These are phyloP conservation scores for Cercophora scortea DNA, from an alignment of 495 filamentous ascomycete genomes.

Conservation along the genomic window DNA sequence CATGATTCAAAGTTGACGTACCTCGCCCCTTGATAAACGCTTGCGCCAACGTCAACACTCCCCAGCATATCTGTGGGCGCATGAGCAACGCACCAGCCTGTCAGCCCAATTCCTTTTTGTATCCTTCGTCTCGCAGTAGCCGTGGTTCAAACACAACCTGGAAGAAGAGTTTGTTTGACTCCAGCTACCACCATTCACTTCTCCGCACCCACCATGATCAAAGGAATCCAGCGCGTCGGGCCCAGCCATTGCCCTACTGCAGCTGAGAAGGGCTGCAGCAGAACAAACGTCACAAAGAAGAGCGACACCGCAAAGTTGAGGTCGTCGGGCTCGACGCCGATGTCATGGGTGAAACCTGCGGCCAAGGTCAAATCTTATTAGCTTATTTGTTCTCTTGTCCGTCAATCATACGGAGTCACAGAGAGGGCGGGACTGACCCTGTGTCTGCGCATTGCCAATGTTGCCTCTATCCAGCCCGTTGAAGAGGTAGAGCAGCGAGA, in stretches of 20 bases:
- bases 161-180: no score
- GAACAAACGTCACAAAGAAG: constrained; percentile 51
- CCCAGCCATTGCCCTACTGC: constrained; percentile 47
- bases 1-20: constrained; percentile 5
- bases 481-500: constrained; percentile 32
- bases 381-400: not conserved
- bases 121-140: no score
- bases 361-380: not conserved
- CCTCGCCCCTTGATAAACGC: constrained; percentile 30
- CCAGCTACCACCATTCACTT: no score
- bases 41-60: constrained; percentile 40
- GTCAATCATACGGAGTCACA: not conserved
- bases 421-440: constrained; percentile 17
- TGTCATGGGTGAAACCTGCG: constrained; percentile 22
- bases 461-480: constrained; percentile 37
- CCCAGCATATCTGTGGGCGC: constrained; percentile 34
- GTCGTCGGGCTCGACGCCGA: constrained; percentile 28
- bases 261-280: constrained; percentile 47
- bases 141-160: no score
- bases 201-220: constrained; percentile 34
- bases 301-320: constrained; percentile 46
- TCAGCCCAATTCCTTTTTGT: no score
- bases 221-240: constrained; percentile 44
- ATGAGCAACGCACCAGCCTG: no score
- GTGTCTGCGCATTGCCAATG: constrained; percentile 34